phyloP scores from a whole-genome alignment of 768 basidiomycete species.

The Xerocomellus dryophilus region DNA sequence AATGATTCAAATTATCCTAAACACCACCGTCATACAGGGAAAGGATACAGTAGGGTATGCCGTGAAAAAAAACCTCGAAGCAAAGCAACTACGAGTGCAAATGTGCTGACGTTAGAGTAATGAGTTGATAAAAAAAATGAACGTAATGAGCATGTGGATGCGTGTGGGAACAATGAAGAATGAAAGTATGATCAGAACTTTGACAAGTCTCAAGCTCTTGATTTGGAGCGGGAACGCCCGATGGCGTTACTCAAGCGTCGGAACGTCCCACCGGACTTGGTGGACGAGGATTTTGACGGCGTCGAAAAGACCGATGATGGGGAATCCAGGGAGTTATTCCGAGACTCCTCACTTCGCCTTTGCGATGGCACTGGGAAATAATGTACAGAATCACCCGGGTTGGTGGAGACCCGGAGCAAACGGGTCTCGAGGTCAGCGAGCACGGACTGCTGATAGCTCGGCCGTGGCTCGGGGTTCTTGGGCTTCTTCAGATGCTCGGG shows the following conservation, averaged over 20 bases:
- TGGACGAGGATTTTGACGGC: slow-evolving; percentile 17
- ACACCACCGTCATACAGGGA: slow-evolving; percentile 1
- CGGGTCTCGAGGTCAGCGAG: slow-evolving; percentile 32
- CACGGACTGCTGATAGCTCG: slow-evolving; percentile 31
- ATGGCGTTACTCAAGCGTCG: slow-evolving; percentile 19
- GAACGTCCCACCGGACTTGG: slow-evolving; percentile 23
- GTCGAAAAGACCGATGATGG: slow-evolving; percentile 31
- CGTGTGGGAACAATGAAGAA: slow-evolving; percentile 4
- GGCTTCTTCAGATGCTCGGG: slow-evolving; percentile 25
- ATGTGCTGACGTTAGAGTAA: slow-evolving; percentile 12
- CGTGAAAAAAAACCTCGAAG: background rate
- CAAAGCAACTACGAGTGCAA: background rate
- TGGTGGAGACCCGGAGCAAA: slow-evolving; percentile 26
- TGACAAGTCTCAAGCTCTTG: slow-evolving; percentile 10
- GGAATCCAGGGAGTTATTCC: slow-evolving; percentile 28
- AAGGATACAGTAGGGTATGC: slow-evolving; percentile 18
- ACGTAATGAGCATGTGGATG: slow-evolving; percentile 6
- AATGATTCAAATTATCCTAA: slow-evolving; percentile 2
- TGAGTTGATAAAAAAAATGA: slow-evolving; percentile 17
- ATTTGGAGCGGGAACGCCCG: slow-evolving; percentile 23
- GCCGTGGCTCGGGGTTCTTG: slow-evolving; percentile 11
- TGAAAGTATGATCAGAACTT: background rate
- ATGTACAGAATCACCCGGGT: slow-evolving; percentile 31
- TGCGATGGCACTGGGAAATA: slow-evolving; percentile 35
- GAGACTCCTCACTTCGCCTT: slow-evolving; percentile 28